These are phyloP conservation scores for Dothideomycetes sp. DNA, from an alignment of 2,329 filamentous ascomycete genomes.

Conservation along the genomic window DNA sequence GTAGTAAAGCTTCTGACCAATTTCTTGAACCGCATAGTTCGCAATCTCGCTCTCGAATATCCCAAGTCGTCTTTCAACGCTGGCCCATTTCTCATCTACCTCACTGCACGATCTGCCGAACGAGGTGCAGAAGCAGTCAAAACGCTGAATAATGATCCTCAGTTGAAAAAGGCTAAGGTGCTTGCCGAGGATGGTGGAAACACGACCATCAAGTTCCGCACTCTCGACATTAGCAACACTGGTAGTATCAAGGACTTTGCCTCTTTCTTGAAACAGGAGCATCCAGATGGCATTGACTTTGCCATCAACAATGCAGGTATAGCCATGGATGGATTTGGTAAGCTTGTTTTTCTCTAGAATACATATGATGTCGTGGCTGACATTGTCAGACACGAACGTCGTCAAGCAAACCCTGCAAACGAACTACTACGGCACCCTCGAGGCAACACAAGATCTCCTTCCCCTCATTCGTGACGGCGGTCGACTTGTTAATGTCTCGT, in stretches of 20 bases:
- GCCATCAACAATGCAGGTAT: slow-evolving; percentile 45
- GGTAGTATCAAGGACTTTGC: slow-evolving; percentile 34
- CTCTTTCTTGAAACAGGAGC: slow-evolving; percentile 29
- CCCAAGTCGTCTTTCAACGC: slow-evolving; percentile 36
- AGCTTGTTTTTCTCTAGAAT: neutral
- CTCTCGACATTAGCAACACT: slow-evolving; percentile 37
- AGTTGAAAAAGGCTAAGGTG: slow-evolving; percentile 36
- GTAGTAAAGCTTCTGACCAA: too few species aligned
- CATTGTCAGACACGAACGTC: slow-evolving; percentile 26
- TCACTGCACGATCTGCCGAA: slow-evolving; percentile 39
- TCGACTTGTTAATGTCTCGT: slow-evolving; percentile 40
- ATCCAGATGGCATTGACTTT: slow-evolving; percentile 40
- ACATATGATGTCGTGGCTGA: slow-evolving; percentile 11
- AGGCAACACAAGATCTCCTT: slow-evolving; percentile 33
- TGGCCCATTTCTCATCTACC: slow-evolving; percentile 41
- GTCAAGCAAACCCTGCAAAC: slow-evolving; percentile 38
- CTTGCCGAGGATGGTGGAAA: slow-evolving; percentile 31
- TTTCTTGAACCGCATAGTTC: too few species aligned
- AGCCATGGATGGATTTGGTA: slow-evolving; percentile 32
- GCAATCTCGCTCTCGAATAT: slow-evolving; percentile 43
- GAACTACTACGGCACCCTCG: slow-evolving; percentile 44
- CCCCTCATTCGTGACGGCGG: slow-evolving; percentile 34
- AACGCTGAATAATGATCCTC: slow-evolving; percentile 30
- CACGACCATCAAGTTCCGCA: slow-evolving; percentile 36
- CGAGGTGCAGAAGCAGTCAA: slow-evolving; percentile 37